Conservation (phyloP, 371 early-diverging fungal genomes). For the Apophysomyces sp. region DNA sequence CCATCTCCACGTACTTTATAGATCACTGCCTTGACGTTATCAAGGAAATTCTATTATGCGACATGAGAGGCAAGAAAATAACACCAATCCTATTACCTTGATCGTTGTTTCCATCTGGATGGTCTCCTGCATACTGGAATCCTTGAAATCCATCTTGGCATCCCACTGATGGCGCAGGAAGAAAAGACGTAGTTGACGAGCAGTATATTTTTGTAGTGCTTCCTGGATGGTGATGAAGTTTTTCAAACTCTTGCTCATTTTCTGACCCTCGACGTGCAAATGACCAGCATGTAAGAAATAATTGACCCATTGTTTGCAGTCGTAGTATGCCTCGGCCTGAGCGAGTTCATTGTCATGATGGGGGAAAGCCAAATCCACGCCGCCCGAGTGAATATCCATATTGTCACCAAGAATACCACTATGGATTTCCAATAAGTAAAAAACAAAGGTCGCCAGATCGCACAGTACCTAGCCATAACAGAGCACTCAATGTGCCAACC, state of each 20-base stretch:
- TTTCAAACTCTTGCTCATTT: constrained; percentile 99
- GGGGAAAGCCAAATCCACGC: constrained; percentile 98
- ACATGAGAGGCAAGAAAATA: not conserved
- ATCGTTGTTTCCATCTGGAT: constrained; percentile 77
- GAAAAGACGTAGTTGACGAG: constrained; percentile 92
- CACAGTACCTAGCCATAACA: constrained; percentile 86
- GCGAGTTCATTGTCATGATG: constrained; percentile 99
- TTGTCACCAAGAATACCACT: constrained; percentile 87
- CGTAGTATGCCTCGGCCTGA: constrained; percentile 95
- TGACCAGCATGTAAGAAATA: constrained; percentile 99
- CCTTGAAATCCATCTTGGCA: constrained; percentile 87
- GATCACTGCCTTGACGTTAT: constrained; percentile 74
- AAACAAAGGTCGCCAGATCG: not conserved
- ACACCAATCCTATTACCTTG: constrained; percentile 47
- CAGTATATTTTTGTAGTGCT: constrained; percentile 81
- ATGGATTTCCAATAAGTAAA: not conserved
- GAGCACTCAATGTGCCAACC: constrained; percentile 99
- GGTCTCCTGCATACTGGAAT: constrained; percentile 83
- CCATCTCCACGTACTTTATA: constrained; percentile 57
- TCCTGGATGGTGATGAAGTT: constrained; percentile 98
- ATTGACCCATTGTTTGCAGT: constrained; percentile 95
- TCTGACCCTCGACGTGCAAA: constrained; percentile 97
- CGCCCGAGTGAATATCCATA: constrained; percentile 99
- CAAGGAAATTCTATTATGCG: constrained; percentile 79
- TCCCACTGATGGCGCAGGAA: constrained; percentile 96